Evolutionary conservation across 441 rosid species (phyloP), one percentile per base, ranked within the genome.

Genomic region (Pelargonium myrrhifolium): DNA sequence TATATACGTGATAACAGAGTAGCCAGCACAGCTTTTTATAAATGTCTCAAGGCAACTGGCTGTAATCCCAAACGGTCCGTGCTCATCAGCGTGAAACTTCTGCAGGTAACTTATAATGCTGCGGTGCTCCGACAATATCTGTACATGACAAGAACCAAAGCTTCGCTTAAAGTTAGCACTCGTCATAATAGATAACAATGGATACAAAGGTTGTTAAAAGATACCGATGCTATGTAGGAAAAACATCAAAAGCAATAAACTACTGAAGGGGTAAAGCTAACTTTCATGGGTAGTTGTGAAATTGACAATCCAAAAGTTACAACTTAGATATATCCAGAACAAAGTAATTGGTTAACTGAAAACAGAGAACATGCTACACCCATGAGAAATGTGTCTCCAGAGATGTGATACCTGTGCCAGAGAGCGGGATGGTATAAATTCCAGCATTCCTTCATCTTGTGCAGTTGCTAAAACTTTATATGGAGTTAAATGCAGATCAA

Each of bases 1-100:
- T 74, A 94, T 92, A 71, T 94, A 89, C 28, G 99, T 92, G 78
- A 92, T 94, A 73, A 92, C 99, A 63, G 98, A 94, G 81, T 94
- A 89, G 71, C 98, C 99, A n/a, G 99, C 99, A 73, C 99, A 94
- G 76, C 98, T 94, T 81, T 89, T 94, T 69, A 94, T 94, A 73
- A 94, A 94, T 61, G 99, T 94, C 70, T 92, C 99, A 6, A 92
- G 98, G 77, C 99, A 94, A 64, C 89, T 82, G 60, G 97, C 91
- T 60, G 99, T 94, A 75, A 94, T 88, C 71, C 99, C 97, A 51
- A 89, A 94, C 60, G 98, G 97, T 6, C 90, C 99, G 56, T 88
- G 96, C 63, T 94, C 99, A 82, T 92, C 98, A 59, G 93, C 88
- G 81, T 89, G 99, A 77, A 94, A 89, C 84, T 92, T 92, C 81